Evolutionary conservation across 1,284 basidiomycete species (phyloP), one percentile per base, ranked within the genome.

Genomic region (Rhizoctonia solani): DNA sequence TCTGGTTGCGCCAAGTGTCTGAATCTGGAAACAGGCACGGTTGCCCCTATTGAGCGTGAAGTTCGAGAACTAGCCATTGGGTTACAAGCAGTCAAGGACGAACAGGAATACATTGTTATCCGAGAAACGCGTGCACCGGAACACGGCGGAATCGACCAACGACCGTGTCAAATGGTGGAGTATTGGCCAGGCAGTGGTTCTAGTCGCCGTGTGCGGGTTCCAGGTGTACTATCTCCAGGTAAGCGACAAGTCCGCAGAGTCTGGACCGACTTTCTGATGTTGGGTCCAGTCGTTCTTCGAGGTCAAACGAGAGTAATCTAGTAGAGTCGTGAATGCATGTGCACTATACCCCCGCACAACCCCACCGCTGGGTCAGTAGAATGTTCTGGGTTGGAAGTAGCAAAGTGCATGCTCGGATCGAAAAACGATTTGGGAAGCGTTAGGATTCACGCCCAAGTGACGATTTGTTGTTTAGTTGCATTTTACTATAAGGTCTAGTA

Each of bases 121-220:
- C 85, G 97, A n/a, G 50, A 97, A 99, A 78, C 85, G 87, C 66
- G 89, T 90, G 32, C 97, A 99, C 77, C 83, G 97, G 68, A 92
- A 99, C 77, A 99, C 93, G 1, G 93, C 93, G 21, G 93, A 95
- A 78, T 94, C 92, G 3, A 95, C 93, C 73, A 99, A 99, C 76
- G 86, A 92, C 39, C 87, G 97, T 46, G 95, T 99, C 68, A 99
- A 98, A 79, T 99, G 93, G 93, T 99, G 97, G 97, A 96, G 93
- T 11, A 88, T 99, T 70, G 77, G 94, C 13, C 97, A 99, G 77
- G 85, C 89, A 16, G 76, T 90, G 54, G 89, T 99, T 30, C 81
- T 99, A 19, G 67, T 98, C 74, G 83, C 86, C 14, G 91, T 98
- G 0, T 95, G 97, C 69, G 94, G 85, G 30, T 98, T 95, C 92